Evolutionary conservation across 352 stramenopile species (phyloP).

Genomic region (Aphanomyces astaci): DNA sequence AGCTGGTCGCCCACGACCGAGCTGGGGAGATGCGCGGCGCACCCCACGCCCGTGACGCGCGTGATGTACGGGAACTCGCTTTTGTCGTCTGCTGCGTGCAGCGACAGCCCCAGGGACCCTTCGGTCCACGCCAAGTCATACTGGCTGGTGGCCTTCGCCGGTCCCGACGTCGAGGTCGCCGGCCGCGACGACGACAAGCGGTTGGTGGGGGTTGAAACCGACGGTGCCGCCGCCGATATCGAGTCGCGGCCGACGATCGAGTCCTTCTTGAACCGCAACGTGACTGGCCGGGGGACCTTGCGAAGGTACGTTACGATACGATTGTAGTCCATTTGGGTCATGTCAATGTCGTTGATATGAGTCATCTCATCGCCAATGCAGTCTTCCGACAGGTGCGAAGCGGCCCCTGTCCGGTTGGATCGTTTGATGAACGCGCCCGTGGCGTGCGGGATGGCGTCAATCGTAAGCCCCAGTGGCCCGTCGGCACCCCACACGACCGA

Average conservation of each 20-base stretch:
- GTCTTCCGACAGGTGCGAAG: conserved; percentile 64
- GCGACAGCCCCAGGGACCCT: conserved; percentile 59
- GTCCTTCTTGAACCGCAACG: conserved; percentile 56
- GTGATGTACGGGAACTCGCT: conserved; percentile 84
- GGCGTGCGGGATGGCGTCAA: conserved; percentile 52
- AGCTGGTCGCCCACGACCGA: conserved; percentile 67
- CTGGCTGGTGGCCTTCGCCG: too few relatives aligned
- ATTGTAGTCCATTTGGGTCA: conserved; percentile 58
- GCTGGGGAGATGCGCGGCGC: conserved; percentile 65
- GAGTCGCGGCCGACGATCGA: conserved; percentile 27
- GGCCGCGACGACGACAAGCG: background rate
- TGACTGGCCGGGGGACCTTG: conserved; percentile 67
- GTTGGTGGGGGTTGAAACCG: background rate
- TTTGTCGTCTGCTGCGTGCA: conserved; percentile 56
- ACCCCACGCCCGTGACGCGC: conserved; percentile 72
- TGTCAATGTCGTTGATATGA: conserved; percentile 81
- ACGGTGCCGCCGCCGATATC: conserved; percentile 28
- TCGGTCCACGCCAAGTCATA: conserved; percentile 84
- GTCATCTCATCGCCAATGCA: conserved; percentile 73
- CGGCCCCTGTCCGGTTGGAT: conserved; percentile 60
- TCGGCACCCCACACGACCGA: conserved; percentile 65
- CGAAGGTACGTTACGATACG: conserved; percentile 76
- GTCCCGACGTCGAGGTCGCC: too few relatives aligned
- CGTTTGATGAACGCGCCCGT: conserved; percentile 78
- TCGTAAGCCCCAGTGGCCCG: conserved; percentile 67